Conservation (phyloP, 2,329 filamentous ascomycete species). For the Xylogone sp. region DNA sequence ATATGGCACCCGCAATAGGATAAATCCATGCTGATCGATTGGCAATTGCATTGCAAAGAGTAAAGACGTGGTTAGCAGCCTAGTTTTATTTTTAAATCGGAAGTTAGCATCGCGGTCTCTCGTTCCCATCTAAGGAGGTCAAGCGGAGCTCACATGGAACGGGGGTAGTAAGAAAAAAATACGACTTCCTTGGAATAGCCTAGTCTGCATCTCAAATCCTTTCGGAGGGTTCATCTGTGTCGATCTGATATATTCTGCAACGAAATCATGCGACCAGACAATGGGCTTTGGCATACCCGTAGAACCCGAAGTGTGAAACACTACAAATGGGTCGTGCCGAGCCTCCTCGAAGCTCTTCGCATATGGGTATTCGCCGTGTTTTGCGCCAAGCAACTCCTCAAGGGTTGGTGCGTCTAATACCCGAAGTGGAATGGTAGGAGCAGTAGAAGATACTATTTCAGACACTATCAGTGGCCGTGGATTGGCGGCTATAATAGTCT, state of each 20-base stretch:
- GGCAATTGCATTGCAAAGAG: conserved; percentile 1
- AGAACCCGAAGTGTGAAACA: not conserved
- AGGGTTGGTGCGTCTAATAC: not conserved
- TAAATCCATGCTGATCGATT: conserved; percentile 3
- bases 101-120: no score
- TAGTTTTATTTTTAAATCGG: not conserved
- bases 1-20: conserved; percentile 1
- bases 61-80: not conserved
- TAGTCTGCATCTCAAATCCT: conserved; percentile 6
- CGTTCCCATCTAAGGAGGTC: no score
- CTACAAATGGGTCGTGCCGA: not conserved
- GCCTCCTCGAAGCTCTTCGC: conserved; percentile 27
- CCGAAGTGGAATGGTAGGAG: no score
- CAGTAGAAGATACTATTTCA: no score
- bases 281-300: not conserved
- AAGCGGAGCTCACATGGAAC: conserved; percentile 4
- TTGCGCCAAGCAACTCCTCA: conserved; percentile 1
- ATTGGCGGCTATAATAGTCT: conserved; percentile 2
- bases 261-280: conserved; percentile 1
- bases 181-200: not conserved
- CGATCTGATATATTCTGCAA: not conserved
- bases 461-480: no score
- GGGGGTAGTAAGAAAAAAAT: conserved; percentile 1
- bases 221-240: conserved; percentile 33
- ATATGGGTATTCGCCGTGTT: conserved; percentile 20